Evolutionary conservation across 306 rosid species (phyloP), one percentile per base, ranked within the genome.

Genomic region (Prunus armeniaca): DNA sequence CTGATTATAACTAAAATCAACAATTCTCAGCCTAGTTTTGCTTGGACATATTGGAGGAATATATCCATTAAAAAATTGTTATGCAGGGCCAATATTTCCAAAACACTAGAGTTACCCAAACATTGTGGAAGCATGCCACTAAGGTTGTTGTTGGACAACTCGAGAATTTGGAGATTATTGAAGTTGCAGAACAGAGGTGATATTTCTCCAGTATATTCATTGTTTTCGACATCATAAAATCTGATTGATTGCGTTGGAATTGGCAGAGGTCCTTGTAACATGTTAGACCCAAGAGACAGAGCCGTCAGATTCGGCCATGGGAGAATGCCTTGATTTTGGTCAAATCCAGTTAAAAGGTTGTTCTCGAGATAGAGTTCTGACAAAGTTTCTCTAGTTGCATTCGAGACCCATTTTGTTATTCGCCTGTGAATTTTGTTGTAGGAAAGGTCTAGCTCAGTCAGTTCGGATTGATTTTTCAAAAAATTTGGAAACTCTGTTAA

Each of bases 341-440:
- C 82, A 25, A 79, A 74, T 3, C 82, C 74, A 0, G 78, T 72
- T 4, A 79, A 15, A 12, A 38, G 32, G 8, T 79, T 79, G 20
- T 22, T 13, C n/a, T 12, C 3, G n/a, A 79, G 28, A 15, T 9
- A 2, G 52, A 79, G 38, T 54, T 12, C 47, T 27, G 12, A 10
- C 78, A 73, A 19, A 14, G 62, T 22, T 63, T 79, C 74, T 65
- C 28, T 30, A 22, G 67, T 72, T 69, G 41, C 51, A 22, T 38
- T 56, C 78, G 60, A 73, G 2, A 73, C 2, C 80, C 76, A 38
- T 65, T 56, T 76, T 8, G 87, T 84, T 18, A 88, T 10, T 22
- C 30, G 81, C 11, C 93, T 83, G 1, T 71, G 75, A 7, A 86
- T n/a, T 56, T 52, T 50, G 74, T 72, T 72, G 11, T 14, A 27